phyloP scores from a whole-genome alignment of 768 basidiomycete genomes.

The Boletus bicolor region DNA sequence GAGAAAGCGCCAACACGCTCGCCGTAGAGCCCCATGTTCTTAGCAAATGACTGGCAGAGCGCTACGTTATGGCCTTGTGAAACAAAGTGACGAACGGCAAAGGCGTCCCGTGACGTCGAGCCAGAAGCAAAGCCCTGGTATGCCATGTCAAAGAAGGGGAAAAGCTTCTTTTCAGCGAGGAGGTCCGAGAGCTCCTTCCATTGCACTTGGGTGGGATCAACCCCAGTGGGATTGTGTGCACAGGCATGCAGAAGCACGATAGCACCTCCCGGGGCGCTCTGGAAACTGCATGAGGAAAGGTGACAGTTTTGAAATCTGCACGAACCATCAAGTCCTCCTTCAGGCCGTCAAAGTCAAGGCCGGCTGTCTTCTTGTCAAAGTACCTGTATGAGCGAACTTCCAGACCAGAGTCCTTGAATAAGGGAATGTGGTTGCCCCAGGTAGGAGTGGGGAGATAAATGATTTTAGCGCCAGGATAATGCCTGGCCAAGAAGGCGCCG shows the following conservation, averaged over 20 bases:
- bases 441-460: conserved; percentile 93
- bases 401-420: conserved; percentile 92
- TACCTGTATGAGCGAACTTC: conserved; percentile 93
- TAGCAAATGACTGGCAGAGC: conserved; percentile 93
- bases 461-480: conserved; percentile 81
- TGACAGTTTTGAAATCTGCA: conserved; percentile 3
- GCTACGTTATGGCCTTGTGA: conserved; percentile 86
- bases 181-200: conserved; percentile 90
- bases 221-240: conserved; percentile 98
- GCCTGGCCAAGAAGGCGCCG: conserved; percentile 84
- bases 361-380: conserved; percentile 89
- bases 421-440: conserved; percentile 95
- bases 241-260: conserved; percentile 94
- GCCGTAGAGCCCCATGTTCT: conserved; percentile 99
- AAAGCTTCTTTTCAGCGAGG: conserved; percentile 82
- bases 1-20: conserved; percentile 99
- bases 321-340: conserved; percentile 81
- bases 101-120: conserved; percentile 84
- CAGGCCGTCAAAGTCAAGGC: conserved; percentile 87
- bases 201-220: conserved; percentile 91
- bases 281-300: conserved; percentile 10
- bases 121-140: conserved; percentile 99
- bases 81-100: conserved; percentile 93
- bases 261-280: conserved; percentile 72
- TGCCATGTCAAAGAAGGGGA: conserved; percentile 99